Base-by-base conservation (phyloP, 805 yeast genomes). In the Saturnispora quitensis region DNA sequence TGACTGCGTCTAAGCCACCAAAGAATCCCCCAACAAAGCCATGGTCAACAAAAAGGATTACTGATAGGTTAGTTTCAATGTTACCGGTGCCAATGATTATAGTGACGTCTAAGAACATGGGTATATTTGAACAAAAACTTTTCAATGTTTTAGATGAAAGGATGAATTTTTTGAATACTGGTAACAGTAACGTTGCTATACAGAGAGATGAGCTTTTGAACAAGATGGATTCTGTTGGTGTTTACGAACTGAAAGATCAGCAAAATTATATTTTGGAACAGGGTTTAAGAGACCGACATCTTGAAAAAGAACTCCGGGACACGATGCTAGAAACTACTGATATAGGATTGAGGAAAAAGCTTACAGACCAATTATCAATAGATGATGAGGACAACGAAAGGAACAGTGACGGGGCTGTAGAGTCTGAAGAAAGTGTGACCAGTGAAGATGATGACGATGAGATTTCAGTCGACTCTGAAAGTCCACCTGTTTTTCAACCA, bases 81-180 rank as follows among this genome's bases (percentile, higher is more conserved):
- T 81, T 75, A 57, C 80, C 82, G 4, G 73, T 82, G 15, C 89
- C 90, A 0, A 76, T 81, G n/a, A 73, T 84, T 24, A 76, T 83
- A 47, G 83, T 80, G 0, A 86, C 89, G 1, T 80, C 86, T 2
- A 62, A 70, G 55, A 79, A 81, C 51, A 73, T 80, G 79, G 69
- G 70, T 43, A 56, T 65, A n/a, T 82, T 77, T 65, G 86, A 81
- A 60, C 53, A 56, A 3, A 59, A 66, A 12, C 59, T 81, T 36
- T 73, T 74, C 50, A 66, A 64, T 15, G 62, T 66, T 8, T 45
- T 71, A 40, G 60, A 61, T 43, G 54, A 64, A 56, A 53, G 60
- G 56, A 54, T 58, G 56, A 43, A 40, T 10, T 44, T 52, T 20
- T 25, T 56, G 10, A 49, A 38, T 31, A 45, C 45, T 8, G 56